phyloP scores from a whole-genome alignment of 78 protist genomes.

The Dictyostelium discoideum region DNA sequence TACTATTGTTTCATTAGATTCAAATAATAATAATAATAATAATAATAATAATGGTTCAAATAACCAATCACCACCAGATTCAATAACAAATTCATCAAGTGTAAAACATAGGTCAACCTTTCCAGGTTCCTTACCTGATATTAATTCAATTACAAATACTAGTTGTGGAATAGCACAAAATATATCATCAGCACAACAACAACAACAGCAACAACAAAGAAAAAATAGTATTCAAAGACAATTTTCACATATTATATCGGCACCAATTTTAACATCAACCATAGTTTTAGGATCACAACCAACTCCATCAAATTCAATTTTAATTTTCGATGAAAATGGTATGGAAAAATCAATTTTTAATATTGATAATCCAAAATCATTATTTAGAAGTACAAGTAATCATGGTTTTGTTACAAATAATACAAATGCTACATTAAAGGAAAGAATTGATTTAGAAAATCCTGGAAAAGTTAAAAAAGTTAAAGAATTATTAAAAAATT shows the following conservation, averaged over 20 bases:
- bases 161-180: not conserved
- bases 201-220: not conserved
- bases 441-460: slow-evolving; percentile 54
- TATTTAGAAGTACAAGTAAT: not conserved
- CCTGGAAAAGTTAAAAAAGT: slow-evolving; percentile 45
- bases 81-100: not conserved
- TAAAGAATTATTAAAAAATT: slow-evolving; percentile 53
- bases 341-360: not conserved
- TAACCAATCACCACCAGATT: not conserved
- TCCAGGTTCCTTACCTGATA: not conserved
- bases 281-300: not conserved
- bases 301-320: not conserved
- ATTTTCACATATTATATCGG: not conserved
- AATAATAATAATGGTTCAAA: not conserved
- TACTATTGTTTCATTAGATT: slow-evolving; percentile 32
- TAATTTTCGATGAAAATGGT: slow-evolving; percentile 5
- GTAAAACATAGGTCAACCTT: slow-evolving; percentile 60
- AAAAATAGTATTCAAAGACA: not conserved
- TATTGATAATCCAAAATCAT: not conserved
- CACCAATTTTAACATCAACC: slow-evolving; percentile 6
- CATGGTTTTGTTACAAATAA: not conserved
- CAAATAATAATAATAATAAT: not conserved
- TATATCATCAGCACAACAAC: not conserved
- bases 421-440: not conserved
- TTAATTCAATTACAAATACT: not conserved